Evolutionary conservation across 2,329 filamentous ascomycete genomes (phyloP).

Genomic region (Trichoderma sp.): DNA sequence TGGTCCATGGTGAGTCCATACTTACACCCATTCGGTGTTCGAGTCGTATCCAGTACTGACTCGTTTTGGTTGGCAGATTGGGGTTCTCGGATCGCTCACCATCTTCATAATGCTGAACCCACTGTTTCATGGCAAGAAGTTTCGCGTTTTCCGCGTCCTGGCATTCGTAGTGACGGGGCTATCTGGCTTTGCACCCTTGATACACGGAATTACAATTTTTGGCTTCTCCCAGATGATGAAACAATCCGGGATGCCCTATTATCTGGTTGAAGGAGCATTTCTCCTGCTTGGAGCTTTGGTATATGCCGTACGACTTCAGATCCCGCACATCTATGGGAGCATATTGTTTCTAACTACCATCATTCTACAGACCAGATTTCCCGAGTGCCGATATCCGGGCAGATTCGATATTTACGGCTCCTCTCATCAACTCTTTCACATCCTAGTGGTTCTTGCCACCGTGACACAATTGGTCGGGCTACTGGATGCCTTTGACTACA

Average conservation of each 20-base stretch:
- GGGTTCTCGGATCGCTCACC: slow-evolving; percentile 16
- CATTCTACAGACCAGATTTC: slow-evolving; percentile 12
- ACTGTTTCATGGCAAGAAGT: slow-evolving; percentile 10
- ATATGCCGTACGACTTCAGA: slow-evolving; percentile 18
- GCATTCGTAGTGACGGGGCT: slow-evolving; percentile 13
- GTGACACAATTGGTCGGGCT: slow-evolving; percentile 8
- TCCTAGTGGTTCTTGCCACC: slow-evolving; percentile 11
- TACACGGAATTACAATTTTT: slow-evolving; percentile 15
- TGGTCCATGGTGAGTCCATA: slow-evolving; percentile 18
- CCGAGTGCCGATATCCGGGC: slow-evolving; percentile 13
- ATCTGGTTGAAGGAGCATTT: slow-evolving; percentile 8
- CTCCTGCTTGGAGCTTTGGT: slow-evolving; percentile 17
- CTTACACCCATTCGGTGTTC: no score
- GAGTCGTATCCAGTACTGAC: no score
- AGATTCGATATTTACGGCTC: slow-evolving; percentile 20
- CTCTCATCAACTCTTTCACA: slow-evolving; percentile 20
- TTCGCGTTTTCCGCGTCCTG: slow-evolving; percentile 9
- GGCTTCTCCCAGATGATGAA: slow-evolving; percentile 22
- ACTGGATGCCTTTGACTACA: slow-evolving; percentile 15
- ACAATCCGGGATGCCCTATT: slow-evolving; percentile 19
- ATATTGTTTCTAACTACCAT: not conserved
- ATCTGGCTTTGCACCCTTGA: slow-evolving; percentile 21
- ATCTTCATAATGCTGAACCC: slow-evolving; percentile 23
- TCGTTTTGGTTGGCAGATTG: not conserved
- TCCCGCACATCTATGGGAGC: not conserved